Evolutionary conservation across 371 early-diverging fungal species (phyloP).

Genomic region (Mucor sp.): DNA sequence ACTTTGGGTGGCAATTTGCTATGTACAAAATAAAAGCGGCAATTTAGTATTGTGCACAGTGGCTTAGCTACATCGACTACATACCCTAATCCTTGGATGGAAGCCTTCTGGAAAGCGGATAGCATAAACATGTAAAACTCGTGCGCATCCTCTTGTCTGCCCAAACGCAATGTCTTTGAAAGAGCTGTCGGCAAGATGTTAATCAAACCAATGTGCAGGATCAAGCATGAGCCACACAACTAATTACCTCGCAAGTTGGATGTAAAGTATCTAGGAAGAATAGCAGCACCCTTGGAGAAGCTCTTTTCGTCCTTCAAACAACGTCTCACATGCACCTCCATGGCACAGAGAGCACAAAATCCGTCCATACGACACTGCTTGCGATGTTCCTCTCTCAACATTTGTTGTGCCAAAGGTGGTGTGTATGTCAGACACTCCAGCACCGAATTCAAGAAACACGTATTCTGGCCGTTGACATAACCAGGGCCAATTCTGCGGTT

Average conservation of each 20-base stretch:
- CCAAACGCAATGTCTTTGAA: constrained; percentile 75
- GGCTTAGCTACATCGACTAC: neutral
- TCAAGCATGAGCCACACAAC: neutral
- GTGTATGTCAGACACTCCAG: constrained; percentile 94
- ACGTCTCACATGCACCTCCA: constrained; percentile 56
- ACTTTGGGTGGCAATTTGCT: constrained; percentile 68
- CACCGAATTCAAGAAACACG: constrained; percentile 94
- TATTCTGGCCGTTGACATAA: constrained; percentile 89
- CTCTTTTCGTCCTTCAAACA: constrained; percentile 49
- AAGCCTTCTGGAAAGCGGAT: constrained; percentile 47
- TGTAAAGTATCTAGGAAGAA: constrained; percentile 74
- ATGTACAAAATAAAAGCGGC: neutral
- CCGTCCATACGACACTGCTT: constrained; percentile 44
- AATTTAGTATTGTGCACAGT: neutral
- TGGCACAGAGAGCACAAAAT: constrained; percentile 66
- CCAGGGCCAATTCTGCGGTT: constrained; percentile 74
- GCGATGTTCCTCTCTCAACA: constrained; percentile 61
- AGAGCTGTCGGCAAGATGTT: constrained; percentile 40
- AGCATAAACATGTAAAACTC: constrained; percentile 85
- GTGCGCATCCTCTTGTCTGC: constrained; percentile 91
- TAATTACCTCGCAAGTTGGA: constrained; percentile 62
- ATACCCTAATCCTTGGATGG: constrained; percentile 13
- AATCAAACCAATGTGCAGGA: neutral
- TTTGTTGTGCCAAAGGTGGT: constrained; percentile 78
- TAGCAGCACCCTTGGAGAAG: constrained; percentile 41